Conservation (phyloP, 2,329 filamentous ascomycete genomes). For the Aureobasidium sp. region DNA sequence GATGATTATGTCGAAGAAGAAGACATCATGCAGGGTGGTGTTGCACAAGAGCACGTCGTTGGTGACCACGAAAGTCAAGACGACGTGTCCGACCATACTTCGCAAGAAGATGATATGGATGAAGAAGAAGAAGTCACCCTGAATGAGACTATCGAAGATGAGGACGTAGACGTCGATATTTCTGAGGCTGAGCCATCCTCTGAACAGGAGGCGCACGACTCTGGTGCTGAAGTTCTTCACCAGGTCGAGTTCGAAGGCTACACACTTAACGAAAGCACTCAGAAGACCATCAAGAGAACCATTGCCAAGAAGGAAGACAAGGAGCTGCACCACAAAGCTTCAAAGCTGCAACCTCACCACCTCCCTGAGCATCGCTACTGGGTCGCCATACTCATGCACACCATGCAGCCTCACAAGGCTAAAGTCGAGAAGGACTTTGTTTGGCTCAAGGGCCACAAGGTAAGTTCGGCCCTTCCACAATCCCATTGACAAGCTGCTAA, state of each 20-base stretch:
- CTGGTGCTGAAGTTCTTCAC: not conserved
- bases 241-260: not conserved
- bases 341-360: slow-evolving; percentile 20
- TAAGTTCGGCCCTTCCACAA: not conserved
- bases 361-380: slow-evolving; percentile 26
- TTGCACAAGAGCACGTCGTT: not conserved
- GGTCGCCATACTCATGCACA: slow-evolving; percentile 26
- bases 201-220: not conserved
- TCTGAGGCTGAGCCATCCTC: not conserved
- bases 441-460: slow-evolving; percentile 29
- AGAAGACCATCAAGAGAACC: slow-evolving; percentile 1
- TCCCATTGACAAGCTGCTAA: not conserved
- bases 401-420: slow-evolving; percentile 12
- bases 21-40: not conserved
- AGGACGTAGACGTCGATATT: not conserved
- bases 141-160: not conserved
- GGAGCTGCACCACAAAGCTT: slow-evolving; percentile 22
- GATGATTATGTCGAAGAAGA: not conserved
- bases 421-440: slow-evolving; percentile 23
- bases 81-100: slow-evolving; percentile 4
- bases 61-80: not conserved
- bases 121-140: not conserved
- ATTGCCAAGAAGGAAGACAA: slow-evolving; percentile 16
- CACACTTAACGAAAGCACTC: not conserved
- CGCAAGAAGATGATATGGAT: not conserved